Conservation (phyloP, 78 protist species). For the Dictyostelium firmibasis region DNA sequence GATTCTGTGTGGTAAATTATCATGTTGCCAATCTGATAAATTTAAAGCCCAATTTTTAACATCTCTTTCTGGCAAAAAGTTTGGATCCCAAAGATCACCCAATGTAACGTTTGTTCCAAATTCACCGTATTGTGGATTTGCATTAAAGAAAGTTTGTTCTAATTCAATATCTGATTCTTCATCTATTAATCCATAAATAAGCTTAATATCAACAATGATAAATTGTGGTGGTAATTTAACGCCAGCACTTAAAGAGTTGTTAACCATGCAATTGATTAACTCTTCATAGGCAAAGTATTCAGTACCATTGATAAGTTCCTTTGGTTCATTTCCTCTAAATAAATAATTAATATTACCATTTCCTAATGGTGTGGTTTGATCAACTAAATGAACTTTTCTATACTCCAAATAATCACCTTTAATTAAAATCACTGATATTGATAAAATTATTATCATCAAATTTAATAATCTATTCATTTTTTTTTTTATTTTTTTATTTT, state of each 20-base stretch:
- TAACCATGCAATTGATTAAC: slow-evolving; percentile 4
- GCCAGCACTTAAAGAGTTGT: neutral
- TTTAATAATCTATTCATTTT: neutral
- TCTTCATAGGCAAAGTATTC: slow-evolving; percentile 46
- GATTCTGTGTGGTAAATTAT: slow-evolving; percentile 39
- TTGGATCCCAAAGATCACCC: slow-evolving; percentile 54
- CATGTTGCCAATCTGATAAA: slow-evolving; percentile 66
- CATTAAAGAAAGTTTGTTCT: slow-evolving; percentile 41
- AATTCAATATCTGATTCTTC: slow-evolving; percentile 33
- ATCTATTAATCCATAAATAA: slow-evolving; percentile 21
- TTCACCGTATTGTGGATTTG: slow-evolving; percentile 27
- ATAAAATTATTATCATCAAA: neutral
- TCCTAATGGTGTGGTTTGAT: neutral
- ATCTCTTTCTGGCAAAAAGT: neutral
- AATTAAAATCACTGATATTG: neutral
- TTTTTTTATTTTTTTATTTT: neutral
- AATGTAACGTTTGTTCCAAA: slow-evolving; percentile 48
- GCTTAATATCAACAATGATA: slow-evolving; percentile 55
- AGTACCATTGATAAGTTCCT: neutral
- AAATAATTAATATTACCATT: slow-evolving; percentile 49
- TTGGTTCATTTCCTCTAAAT: slow-evolving; percentile 78
- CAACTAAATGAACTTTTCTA: slow-evolving; percentile 46
- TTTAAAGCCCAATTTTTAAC: neutral
- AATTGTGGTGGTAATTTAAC: slow-evolving; percentile 15
- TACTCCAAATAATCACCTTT: slow-evolving; percentile 25